These are phyloP conservation scores for Mycena epipterygia DNA, from an alignment of 768 basidiomycete genomes.

Conservation along the genomic window DNA sequence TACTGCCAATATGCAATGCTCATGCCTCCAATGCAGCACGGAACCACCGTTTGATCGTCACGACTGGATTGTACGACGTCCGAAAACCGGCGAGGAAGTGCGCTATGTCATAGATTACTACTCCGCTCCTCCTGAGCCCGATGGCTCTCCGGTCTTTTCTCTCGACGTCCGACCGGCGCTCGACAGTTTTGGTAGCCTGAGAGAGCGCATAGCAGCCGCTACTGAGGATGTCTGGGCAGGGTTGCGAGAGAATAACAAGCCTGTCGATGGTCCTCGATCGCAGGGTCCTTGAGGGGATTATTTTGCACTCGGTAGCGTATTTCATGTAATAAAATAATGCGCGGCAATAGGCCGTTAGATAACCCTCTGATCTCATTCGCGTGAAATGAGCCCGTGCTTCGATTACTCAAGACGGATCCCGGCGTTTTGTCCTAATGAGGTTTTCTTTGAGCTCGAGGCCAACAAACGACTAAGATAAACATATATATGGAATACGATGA, in stretches of 20 bases:
- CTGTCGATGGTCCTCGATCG: conserved; percentile 16
- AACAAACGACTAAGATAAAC: no score
- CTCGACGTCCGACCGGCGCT: conserved; percentile 96
- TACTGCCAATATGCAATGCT: not conserved
- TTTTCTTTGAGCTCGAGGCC: no score
- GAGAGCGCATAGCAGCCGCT: conserved; percentile 77
- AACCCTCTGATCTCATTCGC: not conserved
- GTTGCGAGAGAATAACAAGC: conserved; percentile 53
- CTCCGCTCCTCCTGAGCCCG: conserved; percentile 88
- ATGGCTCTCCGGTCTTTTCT: conserved; percentile 95
- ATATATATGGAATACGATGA: no score
- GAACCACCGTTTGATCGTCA: conserved; percentile 98
- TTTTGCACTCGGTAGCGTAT: not conserved
- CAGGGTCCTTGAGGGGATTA: not conserved
- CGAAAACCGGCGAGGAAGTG: conserved; percentile 82
- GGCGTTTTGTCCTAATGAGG: no score
- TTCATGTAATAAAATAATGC: conserved; percentile 25
- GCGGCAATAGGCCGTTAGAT: not conserved
- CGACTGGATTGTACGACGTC: conserved; percentile 95
- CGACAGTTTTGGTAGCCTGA: conserved; percentile 84
- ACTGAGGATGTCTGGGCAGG: conserved; percentile 77
- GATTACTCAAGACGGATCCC: no score
- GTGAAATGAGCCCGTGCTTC: no score
- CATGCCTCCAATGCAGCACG: conserved; percentile 59
- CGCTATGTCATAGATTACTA: conserved; percentile 99